phyloP scores from a whole-genome alignment of 225 moss, liverwort and hornwort genomes.

The Straminergon stramineum region DNA sequence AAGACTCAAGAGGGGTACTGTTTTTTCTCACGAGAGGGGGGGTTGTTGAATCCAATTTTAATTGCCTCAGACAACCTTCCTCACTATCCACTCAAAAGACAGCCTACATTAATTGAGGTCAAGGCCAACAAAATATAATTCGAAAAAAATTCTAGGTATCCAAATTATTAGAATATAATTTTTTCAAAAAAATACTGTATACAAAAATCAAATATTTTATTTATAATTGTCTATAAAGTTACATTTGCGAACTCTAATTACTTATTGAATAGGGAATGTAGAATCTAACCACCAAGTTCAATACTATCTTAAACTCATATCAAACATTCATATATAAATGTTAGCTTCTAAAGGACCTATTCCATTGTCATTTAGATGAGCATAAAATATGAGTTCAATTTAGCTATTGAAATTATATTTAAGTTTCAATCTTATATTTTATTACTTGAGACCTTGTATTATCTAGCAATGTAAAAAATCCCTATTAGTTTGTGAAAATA shows the following conservation, averaged over 20 bases:
- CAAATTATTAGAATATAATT: background rate
- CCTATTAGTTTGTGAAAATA: background rate
- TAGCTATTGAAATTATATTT: background rate
- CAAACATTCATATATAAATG: background rate
- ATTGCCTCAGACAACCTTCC: too few species aligned
- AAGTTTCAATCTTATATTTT: background rate
- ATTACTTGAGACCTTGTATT: background rate
- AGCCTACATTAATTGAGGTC: too few species aligned
- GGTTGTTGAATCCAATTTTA: too few species aligned
- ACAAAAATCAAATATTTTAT: background rate
- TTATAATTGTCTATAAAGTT: accelerated
- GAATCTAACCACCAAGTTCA: accelerated
- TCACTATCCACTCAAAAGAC: too few species aligned
- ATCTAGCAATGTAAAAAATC: background rate
- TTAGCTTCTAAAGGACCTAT: background rate
- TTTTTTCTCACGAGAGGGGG: too few species aligned
- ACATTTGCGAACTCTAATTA: background rate
- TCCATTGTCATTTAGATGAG: background rate
- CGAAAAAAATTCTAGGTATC: background rate
- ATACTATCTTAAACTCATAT: background rate
- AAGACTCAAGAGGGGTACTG: too few species aligned
- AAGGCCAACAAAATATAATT: background rate
- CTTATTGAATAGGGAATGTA: background rate
- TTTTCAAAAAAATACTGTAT: too few species aligned
- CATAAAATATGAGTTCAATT: too few species aligned